These are phyloP conservation scores for Cladobotryum mycophilum DNA, from an alignment of 2,329 filamentous ascomycete genomes.

Conservation along the genomic window DNA sequence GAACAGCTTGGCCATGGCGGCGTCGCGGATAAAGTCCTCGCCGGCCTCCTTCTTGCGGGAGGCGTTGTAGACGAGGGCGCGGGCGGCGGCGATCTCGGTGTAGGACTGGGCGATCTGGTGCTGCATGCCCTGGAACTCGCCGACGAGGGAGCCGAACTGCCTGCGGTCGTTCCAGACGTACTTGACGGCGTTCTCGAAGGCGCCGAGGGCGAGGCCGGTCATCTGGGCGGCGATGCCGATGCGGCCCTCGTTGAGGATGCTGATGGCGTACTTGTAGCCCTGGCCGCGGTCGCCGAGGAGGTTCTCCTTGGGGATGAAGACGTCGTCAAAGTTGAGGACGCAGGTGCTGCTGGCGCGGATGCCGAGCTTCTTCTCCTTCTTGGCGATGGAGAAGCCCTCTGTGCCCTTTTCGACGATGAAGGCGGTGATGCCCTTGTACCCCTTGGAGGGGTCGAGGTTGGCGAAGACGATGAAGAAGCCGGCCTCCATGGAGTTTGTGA, in stretches of 20 bases:
- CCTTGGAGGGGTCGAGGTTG: slow-evolving; percentile 85
- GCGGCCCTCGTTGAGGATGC: slow-evolving; percentile 87
- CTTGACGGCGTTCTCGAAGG: slow-evolving; percentile 85
- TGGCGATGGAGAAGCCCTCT: slow-evolving; percentile 87
- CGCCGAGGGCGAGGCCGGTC: slow-evolving; percentile 90
- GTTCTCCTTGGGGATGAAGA: slow-evolving; percentile 81
- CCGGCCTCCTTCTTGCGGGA: slow-evolving; percentile 97
- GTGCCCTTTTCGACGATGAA: slow-evolving; percentile 90
- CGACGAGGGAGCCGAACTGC: slow-evolving; percentile 90
- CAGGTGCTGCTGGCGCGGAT: slow-evolving; percentile 95
- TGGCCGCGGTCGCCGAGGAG: slow-evolving; percentile 82
- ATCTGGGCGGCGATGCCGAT: slow-evolving; percentile 98
- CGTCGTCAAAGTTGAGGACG: slow-evolving; percentile 95
- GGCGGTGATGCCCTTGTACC: slow-evolving; percentile 94
- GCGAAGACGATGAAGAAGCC: slow-evolving; percentile 97
- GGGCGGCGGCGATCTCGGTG: slow-evolving; percentile 85
- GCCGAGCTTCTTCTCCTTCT: slow-evolving; percentile 99
- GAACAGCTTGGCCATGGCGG: slow-evolving; percentile 97
- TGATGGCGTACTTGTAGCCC: slow-evolving; percentile 97
- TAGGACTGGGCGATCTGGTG: slow-evolving; percentile 96
- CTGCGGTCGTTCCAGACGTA: slow-evolving; percentile 98
- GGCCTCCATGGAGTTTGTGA: slow-evolving; percentile 93
- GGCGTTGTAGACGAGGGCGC: slow-evolving; percentile 91
- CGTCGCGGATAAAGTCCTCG: slow-evolving; percentile 89
- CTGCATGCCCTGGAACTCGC: slow-evolving; percentile 99